A percentile compares a stretch with the other conserved stretches of the same genome.
Evolutionary conservation across 352 stramenopile species (phyloP).

Genomic region (Phytopythium chamaehyphon): DNA sequence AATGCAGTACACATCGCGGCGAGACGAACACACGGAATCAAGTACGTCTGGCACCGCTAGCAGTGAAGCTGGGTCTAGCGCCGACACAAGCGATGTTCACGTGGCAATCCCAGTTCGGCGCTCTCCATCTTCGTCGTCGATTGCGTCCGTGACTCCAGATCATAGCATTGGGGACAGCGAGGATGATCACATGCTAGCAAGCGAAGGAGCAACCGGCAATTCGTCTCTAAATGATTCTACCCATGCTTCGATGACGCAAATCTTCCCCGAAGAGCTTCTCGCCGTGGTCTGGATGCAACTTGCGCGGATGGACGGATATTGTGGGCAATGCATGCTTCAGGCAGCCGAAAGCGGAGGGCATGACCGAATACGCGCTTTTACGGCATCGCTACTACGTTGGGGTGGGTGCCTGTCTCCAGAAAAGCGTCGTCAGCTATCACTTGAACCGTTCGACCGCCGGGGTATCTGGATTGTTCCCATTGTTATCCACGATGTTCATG

Average conservation of each 20-base stretch:
- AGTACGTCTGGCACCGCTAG: neutral
- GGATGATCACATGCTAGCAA: constrained; percentile 20
- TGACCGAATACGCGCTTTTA: constrained; percentile 82
- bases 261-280: constrained; percentile 64
- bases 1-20: constrained; percentile 38
- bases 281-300: constrained; percentile 82
- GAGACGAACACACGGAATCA: constrained; percentile 15
- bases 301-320: constrained; percentile 76
- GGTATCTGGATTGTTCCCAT: constrained; percentile 65
- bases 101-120: constrained; percentile 23
- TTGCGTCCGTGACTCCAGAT: constrained; percentile 5
- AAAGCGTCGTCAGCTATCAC: constrained; percentile 26
- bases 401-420: constrained; percentile 40
- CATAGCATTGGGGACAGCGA: constrained; percentile 10
- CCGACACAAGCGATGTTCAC: constrained; percentile 7
- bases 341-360: constrained; percentile 67
- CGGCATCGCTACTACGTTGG: constrained; percentile 69
- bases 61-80: neutral
- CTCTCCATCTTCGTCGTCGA: constrained; percentile 1
- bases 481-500: constrained; percentile 48
- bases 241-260: constrained; percentile 13
- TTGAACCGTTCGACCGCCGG: constrained; percentile 66
- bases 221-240: constrained; percentile 1
- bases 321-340: constrained; percentile 74
- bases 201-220: constrained; percentile 3